A percentile compares a stretch with the other conserved stretches of the same genome.
Evolutionary conservation across 495 filamentous ascomycete genomes (phyloP).

Genomic region (Neurospora sp.): DNA sequence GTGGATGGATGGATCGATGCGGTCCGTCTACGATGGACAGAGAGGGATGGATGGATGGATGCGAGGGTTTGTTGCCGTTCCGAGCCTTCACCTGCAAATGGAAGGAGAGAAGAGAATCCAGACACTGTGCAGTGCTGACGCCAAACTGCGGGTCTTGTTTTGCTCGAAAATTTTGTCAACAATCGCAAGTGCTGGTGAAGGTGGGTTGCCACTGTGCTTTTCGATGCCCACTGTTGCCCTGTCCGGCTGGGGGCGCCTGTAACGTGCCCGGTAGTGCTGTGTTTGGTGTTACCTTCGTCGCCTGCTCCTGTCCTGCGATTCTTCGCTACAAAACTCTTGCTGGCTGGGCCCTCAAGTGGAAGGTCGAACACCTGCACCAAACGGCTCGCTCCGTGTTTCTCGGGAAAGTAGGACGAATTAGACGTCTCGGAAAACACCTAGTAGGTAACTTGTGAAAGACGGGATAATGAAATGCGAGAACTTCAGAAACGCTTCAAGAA

Average conservation of each 20-base stretch:
- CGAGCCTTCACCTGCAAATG: not conserved
- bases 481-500: not conserved
- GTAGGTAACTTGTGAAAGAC: not conserved
- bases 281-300: not conserved
- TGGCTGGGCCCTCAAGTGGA: not conserved
- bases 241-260: not conserved
- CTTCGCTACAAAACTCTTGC: not conserved
- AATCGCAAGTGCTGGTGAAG: slow-evolving; percentile 16
- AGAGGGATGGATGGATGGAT: not conserved
- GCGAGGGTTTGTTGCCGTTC: not conserved
- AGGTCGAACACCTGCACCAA: not conserved
- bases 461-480: not conserved
- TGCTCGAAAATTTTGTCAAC: slow-evolving; percentile 25
- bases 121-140: not conserved
- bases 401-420: not conserved
- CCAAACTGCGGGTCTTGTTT: slow-evolving; percentile 3
- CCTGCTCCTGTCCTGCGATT: not conserved
- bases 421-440: not conserved
- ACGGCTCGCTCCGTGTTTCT: not conserved
- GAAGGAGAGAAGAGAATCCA: not conserved
- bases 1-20: not conserved
- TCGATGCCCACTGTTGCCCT: not conserved
- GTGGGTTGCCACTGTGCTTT: not conserved
- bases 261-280: not conserved
- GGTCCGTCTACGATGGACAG: not conserved